Evolutionary conservation across 306 rosid species (phyloP).

Genomic region (Echinosophora koreensis): DNA sequence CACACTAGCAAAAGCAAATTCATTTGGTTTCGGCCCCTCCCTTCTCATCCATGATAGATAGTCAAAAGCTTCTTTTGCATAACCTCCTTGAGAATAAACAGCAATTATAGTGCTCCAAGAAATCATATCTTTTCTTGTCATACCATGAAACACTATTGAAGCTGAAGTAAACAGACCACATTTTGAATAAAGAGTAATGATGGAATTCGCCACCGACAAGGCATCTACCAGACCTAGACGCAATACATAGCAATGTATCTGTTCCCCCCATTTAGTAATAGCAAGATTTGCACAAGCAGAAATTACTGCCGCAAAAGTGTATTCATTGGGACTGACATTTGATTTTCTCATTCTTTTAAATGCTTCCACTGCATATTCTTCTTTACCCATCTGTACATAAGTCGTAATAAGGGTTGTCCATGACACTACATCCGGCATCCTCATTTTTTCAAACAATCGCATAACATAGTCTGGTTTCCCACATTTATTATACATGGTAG

Average conservation of each 20-base stretch:
- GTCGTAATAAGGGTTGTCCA: conserved; percentile 77
- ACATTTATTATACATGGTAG: conserved; percentile 80
- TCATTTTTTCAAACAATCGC: conserved; percentile 67
- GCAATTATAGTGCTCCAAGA: too few species aligned
- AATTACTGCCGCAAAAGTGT: conserved; percentile 73
- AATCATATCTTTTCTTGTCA: too few species aligned
- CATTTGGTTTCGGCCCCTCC: too few species aligned
- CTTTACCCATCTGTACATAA: conserved; percentile 62
- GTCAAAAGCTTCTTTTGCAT: too few species aligned
- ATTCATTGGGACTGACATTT: conserved; percentile 70
- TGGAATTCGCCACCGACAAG: conserved; percentile 75
- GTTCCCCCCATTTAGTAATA: conserved; percentile 67
- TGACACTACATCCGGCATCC: conserved; percentile 74
- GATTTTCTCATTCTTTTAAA: conserved; percentile 70
- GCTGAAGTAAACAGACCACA: conserved; percentile 48
- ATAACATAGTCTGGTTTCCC: conserved; percentile 69
- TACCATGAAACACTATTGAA: too few species aligned
- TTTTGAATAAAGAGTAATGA: conserved; percentile 73
- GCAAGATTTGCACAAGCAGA: conserved; percentile 76
- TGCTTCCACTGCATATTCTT: conserved; percentile 63
- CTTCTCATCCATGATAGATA: too few species aligned
- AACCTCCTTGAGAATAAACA: too few species aligned
- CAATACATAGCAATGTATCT: conserved; percentile 69
- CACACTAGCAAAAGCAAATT: too few species aligned
- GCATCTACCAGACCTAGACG: conserved; percentile 59